A percentile compares a stretch with the other conserved stretches of the same genome.
Conservation (phyloP, 202 grass and related monocot genomes). For the Alloteropsis angusta region DNA sequence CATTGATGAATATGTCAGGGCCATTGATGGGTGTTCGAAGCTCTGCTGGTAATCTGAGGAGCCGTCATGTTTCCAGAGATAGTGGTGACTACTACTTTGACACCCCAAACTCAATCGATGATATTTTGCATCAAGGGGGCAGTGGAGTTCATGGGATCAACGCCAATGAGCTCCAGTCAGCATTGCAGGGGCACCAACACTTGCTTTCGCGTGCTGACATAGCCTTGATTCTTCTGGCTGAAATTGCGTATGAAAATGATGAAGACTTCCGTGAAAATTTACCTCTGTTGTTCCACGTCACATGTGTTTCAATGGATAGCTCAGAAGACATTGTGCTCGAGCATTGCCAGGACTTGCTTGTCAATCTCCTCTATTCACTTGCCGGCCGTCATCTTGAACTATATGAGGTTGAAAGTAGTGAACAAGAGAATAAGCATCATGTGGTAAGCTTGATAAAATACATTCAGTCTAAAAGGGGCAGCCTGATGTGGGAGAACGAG, state of each 20-base stretch:
- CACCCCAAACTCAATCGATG: slow-evolving; percentile 91
- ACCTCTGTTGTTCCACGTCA: slow-evolving; percentile 90
- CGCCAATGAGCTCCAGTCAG: slow-evolving; percentile 88
- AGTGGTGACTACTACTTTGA: slow-evolving; percentile 86
- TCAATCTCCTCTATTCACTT: slow-evolving; percentile 92
- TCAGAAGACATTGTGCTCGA: slow-evolving; percentile 97
- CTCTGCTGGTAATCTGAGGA: slow-evolving; percentile 85
- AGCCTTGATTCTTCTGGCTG: slow-evolving; percentile 91
- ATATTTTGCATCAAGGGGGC: slow-evolving; percentile 69
- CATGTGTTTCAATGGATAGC: slow-evolving; percentile 97
- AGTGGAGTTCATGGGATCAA: slow-evolving; percentile 74
- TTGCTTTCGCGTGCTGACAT: slow-evolving; percentile 95
- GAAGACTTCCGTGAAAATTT: slow-evolving; percentile 98
- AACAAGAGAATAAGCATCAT: slow-evolving; percentile 92
- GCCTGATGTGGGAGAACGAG: slow-evolving; percentile 99
- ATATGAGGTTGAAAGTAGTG: slow-evolving; percentile 85
- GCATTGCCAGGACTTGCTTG: slow-evolving; percentile 96
- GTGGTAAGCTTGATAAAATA: slow-evolving; percentile 96
- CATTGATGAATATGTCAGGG: slow-evolving; percentile 92
- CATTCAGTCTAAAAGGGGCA: slow-evolving; percentile 96
- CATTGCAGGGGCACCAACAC: slow-evolving; percentile 92
- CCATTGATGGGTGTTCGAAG: slow-evolving; percentile 82
- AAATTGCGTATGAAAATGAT: slow-evolving; percentile 98
- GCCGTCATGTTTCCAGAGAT: slow-evolving; percentile 90
- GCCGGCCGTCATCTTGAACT: slow-evolving; percentile 88